Evolutionary conservation across 257 asterid genomes (phyloP).

Genomic region (Solanum sejunctum): DNA sequence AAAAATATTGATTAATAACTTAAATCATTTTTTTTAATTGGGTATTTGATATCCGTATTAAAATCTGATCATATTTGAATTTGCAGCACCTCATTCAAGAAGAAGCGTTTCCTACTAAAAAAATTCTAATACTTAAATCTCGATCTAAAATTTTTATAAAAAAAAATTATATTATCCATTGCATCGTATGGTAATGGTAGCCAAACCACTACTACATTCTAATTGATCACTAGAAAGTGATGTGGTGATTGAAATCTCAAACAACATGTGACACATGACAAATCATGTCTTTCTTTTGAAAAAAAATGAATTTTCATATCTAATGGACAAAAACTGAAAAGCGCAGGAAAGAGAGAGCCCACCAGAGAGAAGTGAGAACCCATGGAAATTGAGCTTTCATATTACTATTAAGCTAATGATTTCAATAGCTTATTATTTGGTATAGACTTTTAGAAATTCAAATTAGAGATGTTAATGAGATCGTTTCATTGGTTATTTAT

Average conservation of each 20-base stretch:
- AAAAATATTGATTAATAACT: neutral
- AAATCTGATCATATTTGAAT: too few relatives aligned
- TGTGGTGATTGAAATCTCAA: neutral
- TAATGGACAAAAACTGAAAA: neutral
- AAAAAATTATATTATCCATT: too few relatives aligned
- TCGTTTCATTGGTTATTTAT: neutral
- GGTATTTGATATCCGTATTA: too few relatives aligned
- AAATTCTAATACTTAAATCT: too few relatives aligned
- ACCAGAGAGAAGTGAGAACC: neutral
- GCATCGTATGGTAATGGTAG: too few relatives aligned
- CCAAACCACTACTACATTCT: neutral
- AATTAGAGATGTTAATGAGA: neutral
- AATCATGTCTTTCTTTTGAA: neutral
- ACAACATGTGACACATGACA: neutral
- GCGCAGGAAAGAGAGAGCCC: neutral
- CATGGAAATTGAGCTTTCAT: neutral
- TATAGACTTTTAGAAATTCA: neutral
- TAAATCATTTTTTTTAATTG: too few relatives aligned
- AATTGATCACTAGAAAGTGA: neutral
- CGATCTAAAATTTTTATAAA: fast-evolving
- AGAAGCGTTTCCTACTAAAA: too few relatives aligned
- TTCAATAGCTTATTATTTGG: neutral
- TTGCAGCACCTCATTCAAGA: fast-evolving
- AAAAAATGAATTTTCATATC: neutral
- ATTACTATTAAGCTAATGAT: neutral